These are phyloP conservation scores for Starmerella sirachaensis DNA, from an alignment of 805 yeast species.

Conservation along the genomic window DNA sequence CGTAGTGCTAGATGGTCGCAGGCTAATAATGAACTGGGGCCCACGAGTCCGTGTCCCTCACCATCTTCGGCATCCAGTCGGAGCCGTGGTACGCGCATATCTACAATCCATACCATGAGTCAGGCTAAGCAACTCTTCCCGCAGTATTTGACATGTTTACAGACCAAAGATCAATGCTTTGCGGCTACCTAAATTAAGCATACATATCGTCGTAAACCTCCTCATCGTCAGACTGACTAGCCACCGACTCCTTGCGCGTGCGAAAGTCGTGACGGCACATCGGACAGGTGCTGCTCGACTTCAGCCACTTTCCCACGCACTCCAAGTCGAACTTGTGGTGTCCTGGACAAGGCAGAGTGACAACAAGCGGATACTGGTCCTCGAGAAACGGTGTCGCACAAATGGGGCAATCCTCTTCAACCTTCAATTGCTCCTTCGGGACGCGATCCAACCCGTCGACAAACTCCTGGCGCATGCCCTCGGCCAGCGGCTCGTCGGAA, in stretches of 20 bases:
- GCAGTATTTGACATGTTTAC: too few species aligned
- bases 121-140: too few species aligned
- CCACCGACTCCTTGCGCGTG: conserved; percentile 30
- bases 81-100: conserved; percentile 11
- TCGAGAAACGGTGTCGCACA: conserved; percentile 63
- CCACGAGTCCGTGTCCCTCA: conserved; percentile 22
- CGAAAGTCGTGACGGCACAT: conserved; percentile 66
- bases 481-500: conserved; percentile 2
- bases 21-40: conserved; percentile 26
- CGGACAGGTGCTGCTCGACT: conserved; percentile 54
- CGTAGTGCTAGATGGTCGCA: conserved; percentile 23
- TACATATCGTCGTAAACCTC: conserved; percentile 68
- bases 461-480: conserved; percentile 40
- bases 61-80: conserved; percentile 4
- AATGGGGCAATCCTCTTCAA: conserved; percentile 63
- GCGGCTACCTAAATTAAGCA: conserved; percentile 34
- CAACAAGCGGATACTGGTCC: conserved; percentile 70
- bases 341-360: conserved; percentile 53
- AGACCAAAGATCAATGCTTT: too few species aligned
- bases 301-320: conserved; percentile 83
- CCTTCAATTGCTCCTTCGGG: conserved; percentile 32
- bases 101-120: not conserved
- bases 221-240: conserved; percentile 41
- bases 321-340: conserved; percentile 76
- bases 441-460: conserved; percentile 71